phyloP scores from a whole-genome alignment of 345 rosid genomes.

The Boechera retrofracta region DNA sequence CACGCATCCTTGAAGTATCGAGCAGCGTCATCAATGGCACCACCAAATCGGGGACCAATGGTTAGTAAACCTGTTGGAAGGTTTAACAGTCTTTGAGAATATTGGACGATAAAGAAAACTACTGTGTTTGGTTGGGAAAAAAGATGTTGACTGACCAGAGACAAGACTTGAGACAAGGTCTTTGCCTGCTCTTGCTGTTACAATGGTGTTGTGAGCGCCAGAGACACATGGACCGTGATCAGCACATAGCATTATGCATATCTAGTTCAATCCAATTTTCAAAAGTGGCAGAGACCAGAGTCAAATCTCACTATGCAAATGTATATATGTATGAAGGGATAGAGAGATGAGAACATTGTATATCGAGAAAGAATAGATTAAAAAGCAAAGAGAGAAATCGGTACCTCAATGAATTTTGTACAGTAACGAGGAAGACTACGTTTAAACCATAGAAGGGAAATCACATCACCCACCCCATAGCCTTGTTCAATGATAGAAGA shows the following conservation, averaged over 20 bases:
- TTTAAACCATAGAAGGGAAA: constrained; percentile 94
- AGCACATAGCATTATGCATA: constrained; percentile 98
- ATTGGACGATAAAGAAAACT: background rate
- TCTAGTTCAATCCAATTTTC: constrained; percentile 51
- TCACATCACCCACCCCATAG: constrained; percentile 93
- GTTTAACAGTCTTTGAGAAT: constrained; percentile 2
- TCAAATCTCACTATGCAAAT: constrained; percentile 12
- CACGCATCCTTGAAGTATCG: constrained; percentile 97
- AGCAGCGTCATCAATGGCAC: constrained; percentile 98
- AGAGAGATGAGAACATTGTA: constrained; percentile 1
- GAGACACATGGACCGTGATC: constrained; percentile 99
- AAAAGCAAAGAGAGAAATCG: constrained; percentile 13
- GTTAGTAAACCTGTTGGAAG: constrained; percentile 78
- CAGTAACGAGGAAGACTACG: constrained; percentile 99
- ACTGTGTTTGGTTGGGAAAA: background rate
- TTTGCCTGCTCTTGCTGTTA: constrained; percentile 99
- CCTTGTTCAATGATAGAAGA: constrained; percentile 93
- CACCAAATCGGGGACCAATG: constrained; percentile 98
- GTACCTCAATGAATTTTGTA: constrained; percentile 90
- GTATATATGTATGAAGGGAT: background rate
- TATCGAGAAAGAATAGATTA: background rate
- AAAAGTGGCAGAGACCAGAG: constrained; percentile 29
- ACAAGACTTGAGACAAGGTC: constrained; percentile 99
- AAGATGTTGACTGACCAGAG: constrained; percentile 55
- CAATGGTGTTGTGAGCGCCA: constrained; percentile 96